A percentile compares a stretch with the other conserved stretches of the same genome.
Evolutionary conservation across 1,284 basidiomycete genomes (phyloP).

Genomic region (Leccinum fuscescens): DNA sequence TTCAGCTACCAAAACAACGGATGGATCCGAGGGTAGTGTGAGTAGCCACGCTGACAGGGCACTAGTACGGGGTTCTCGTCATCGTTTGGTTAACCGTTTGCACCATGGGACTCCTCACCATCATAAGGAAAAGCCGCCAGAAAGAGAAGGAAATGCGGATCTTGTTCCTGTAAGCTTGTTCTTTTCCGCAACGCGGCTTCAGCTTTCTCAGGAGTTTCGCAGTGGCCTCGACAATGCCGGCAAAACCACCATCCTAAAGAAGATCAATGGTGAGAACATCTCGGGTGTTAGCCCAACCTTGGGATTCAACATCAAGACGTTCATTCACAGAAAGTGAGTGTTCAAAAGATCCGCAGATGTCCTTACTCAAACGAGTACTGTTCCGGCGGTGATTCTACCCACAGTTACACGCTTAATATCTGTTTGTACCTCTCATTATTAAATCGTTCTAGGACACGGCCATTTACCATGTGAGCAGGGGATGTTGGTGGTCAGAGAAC

Average conservation of each 20-base stretch:
- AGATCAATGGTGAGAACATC: slow-evolving; percentile 89
- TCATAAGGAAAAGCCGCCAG: slow-evolving; percentile 94
- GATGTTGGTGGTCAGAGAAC: slow-evolving; percentile 97
- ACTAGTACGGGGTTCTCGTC: background rate
- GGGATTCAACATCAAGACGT: slow-evolving; percentile 98
- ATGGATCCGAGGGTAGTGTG: background rate
- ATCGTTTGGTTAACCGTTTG: background rate
- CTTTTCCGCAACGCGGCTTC: slow-evolving; percentile 3
- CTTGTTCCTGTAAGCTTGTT: slow-evolving; percentile 78
- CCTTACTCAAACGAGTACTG: slow-evolving; percentile 24
- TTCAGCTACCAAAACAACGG: background rate
- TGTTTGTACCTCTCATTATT: slow-evolving; percentile 54
- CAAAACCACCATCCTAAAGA: slow-evolving; percentile 97
- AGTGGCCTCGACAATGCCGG: slow-evolving; percentile 99
- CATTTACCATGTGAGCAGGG: slow-evolving; percentile 53
- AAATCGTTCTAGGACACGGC: slow-evolving; percentile 1
- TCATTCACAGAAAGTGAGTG: slow-evolving; percentile 83
- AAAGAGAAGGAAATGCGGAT: slow-evolving; percentile 96
- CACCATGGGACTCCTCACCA: slow-evolving; percentile 87
- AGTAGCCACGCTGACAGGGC: background rate
- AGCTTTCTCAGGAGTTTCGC: slow-evolving; percentile 19
- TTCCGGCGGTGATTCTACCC: slow-evolving; percentile 24
- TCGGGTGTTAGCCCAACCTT: slow-evolving; percentile 88
- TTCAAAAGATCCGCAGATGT: slow-evolving; percentile 18
- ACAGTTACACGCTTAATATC: slow-evolving; percentile 88